Conservation (phyloP, 345 rosid genomes). For the Eucalyptus paniculata region DNA sequence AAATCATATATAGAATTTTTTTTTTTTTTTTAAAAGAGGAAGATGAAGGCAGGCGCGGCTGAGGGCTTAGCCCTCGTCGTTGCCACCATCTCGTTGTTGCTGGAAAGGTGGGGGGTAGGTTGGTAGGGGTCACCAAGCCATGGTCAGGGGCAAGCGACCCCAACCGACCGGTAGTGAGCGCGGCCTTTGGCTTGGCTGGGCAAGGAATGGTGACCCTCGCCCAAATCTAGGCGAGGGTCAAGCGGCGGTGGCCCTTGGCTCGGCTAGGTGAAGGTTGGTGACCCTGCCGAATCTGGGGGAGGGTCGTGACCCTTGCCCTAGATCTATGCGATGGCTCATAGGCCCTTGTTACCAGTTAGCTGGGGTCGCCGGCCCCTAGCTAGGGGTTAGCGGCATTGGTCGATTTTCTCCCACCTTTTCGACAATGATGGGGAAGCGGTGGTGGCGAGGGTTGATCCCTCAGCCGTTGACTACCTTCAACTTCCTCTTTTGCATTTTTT, state of each 20-base stretch:
- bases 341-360: fast-evolving
- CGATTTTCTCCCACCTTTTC: too few relatives aligned
- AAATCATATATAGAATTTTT: too few relatives aligned
- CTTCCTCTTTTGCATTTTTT: too few relatives aligned
- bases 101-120: too few relatives aligned
- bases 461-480: fast-evolving
- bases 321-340: too few relatives aligned
- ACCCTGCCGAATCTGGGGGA: fast-evolving
- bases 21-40: too few relatives aligned
- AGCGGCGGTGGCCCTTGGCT: fast-evolving
- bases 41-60: fast-evolving
- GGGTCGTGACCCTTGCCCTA: fast-evolving
- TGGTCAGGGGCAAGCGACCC: fast-evolving
- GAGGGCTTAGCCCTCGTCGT: fast-evolving
- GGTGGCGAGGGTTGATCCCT: too few relatives aligned
- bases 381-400: fast-evolving
- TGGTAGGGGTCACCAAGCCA: fast-evolving
- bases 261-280: fast-evolving
- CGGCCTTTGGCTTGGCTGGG: too few relatives aligned
- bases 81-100: fast-evolving
- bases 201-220: fast-evolving
- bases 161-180: fast-evolving
- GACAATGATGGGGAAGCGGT: fast-evolving
- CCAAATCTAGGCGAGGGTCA: too few relatives aligned
- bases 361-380: fast-evolving